Percentiles rank a stretch among this genome's conserved stretches.
These are phyloP conservation scores for Saraca asoca DNA, from an alignment of 331 rosid genomes.

Conservation along the genomic window DNA sequence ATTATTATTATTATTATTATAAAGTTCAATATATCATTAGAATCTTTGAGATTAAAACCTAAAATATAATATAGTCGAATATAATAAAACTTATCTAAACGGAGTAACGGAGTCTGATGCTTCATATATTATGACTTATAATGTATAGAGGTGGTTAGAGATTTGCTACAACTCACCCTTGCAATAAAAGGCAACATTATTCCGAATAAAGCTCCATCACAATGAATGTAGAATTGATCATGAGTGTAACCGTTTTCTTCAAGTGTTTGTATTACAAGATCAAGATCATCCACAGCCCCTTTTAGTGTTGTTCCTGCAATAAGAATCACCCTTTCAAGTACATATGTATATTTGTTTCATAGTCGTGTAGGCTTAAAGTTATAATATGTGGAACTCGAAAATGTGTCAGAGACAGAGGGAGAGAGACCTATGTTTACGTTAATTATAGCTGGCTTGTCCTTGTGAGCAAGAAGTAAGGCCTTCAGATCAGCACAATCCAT, in stretches of 20 bases:
- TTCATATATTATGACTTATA: too few relatives aligned
- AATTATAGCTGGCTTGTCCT: slow-evolving; percentile 60
- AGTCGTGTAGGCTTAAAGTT: too few relatives aligned
- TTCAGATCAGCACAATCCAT: slow-evolving; percentile 56
- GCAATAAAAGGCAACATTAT: slow-evolving; percentile 42
- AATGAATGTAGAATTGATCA: slow-evolving; percentile 62
- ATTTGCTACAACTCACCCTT: neutral
- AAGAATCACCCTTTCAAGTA: too few relatives aligned
- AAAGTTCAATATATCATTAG: too few relatives aligned
- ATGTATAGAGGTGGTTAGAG: too few relatives aligned
- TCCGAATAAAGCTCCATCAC: slow-evolving; percentile 62
- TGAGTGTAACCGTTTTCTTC: slow-evolving; percentile 50
- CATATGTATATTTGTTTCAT: too few relatives aligned
- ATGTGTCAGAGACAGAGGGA: slow-evolving; percentile 9
- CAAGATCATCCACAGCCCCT: slow-evolving; percentile 69
- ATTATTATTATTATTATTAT: too few relatives aligned
- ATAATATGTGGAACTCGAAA: too few relatives aligned
- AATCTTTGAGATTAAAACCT: too few relatives aligned
- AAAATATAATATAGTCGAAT: too few relatives aligned
- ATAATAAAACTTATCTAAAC: too few relatives aligned
- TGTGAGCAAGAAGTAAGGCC: slow-evolving; percentile 46
- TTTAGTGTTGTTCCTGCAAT: slow-evolving; percentile 65
- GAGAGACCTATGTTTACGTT: slow-evolving; percentile 57
- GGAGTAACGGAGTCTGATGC: too few relatives aligned
- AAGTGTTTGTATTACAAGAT: slow-evolving; percentile 59